Conservation (phyloP, 306 rosid genomes). For the Medicago lupulina region DNA sequence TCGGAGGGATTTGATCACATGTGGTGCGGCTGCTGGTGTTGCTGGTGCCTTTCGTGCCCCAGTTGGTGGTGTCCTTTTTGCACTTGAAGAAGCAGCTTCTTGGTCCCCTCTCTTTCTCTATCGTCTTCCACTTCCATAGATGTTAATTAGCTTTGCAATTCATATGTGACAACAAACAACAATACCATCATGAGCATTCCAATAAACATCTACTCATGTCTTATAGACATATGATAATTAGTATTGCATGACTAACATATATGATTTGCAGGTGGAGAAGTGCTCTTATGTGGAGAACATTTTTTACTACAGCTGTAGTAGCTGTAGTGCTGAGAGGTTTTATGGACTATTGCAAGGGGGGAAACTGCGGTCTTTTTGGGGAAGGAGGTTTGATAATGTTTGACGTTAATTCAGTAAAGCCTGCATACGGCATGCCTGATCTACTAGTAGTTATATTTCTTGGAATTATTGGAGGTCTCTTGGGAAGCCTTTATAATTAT, state of each 20-base stretch:
- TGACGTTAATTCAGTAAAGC: constrained; percentile 60
- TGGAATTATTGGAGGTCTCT: constrained; percentile 72
- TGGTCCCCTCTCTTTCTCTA: constrained; percentile 38
- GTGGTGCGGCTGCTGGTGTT: constrained; percentile 92
- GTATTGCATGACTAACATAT: background rate
- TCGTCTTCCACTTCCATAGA: background rate
- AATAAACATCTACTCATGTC: too few relatives aligned
- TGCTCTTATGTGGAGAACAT: constrained; percentile 87
- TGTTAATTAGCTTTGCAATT: background rate
- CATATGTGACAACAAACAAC: background rate
- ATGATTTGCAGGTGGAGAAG: constrained; percentile 72
- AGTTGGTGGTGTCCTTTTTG: constrained; percentile 90
- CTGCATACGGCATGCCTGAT: constrained; percentile 56
- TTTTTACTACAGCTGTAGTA: constrained; percentile 83
- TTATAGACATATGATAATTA: too few relatives aligned
- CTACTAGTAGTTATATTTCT: constrained; percentile 63
- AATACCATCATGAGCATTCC: background rate
- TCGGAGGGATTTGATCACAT: constrained; percentile 77
- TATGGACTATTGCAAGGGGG: constrained; percentile 59
- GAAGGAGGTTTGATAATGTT: constrained; percentile 82
- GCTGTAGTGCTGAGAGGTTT: constrained; percentile 72
- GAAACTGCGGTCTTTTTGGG: constrained; percentile 76
- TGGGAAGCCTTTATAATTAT: constrained; percentile 81
- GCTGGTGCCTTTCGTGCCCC: constrained; percentile 93
- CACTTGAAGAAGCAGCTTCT: constrained; percentile 91